These are phyloP conservation scores for Discostella pseudostelligera DNA, from an alignment of 108 stramenopile species.

Conservation along the genomic window DNA sequence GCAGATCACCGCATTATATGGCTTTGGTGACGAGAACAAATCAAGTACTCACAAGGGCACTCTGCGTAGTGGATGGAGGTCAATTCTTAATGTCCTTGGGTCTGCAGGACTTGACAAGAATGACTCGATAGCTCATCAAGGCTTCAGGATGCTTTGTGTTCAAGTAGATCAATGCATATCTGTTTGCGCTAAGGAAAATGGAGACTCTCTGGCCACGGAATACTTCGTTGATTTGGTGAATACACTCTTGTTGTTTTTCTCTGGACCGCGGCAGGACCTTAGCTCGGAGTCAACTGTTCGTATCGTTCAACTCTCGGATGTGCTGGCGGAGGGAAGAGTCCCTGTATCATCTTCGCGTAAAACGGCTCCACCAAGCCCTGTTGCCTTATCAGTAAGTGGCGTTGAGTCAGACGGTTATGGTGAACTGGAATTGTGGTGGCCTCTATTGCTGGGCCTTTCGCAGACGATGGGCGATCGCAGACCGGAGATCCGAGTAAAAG, in stretches of 20 bases:
- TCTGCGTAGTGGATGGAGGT: slow-evolving; percentile 92
- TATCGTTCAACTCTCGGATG: slow-evolving; percentile 52
- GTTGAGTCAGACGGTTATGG: slow-evolving; percentile 37
- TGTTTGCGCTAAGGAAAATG: slow-evolving; percentile 4
- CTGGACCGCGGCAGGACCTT: slow-evolving; percentile 78
- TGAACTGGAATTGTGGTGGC: slow-evolving; percentile 95
- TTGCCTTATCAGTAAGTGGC: slow-evolving; percentile 7
- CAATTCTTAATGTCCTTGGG: slow-evolving; percentile 88
- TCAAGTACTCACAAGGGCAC: slow-evolving; percentile 35
- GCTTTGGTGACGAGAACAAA: slow-evolving; percentile 37
- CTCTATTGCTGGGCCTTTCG: slow-evolving; percentile 90
- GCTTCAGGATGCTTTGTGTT: slow-evolving; percentile 62
- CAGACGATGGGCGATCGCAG: slow-evolving; percentile 83
- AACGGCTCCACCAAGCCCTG: slow-evolving; percentile 13
- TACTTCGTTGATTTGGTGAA: slow-evolving; percentile 92
- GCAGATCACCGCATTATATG: slow-evolving; percentile 81
- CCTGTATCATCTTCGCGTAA: slow-evolving; percentile 25
- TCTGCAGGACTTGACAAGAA: slow-evolving; percentile 81
- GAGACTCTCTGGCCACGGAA: slow-evolving; percentile 55
- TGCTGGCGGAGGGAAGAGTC: slow-evolving; percentile 55
- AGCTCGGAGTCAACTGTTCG: slow-evolving; percentile 75
- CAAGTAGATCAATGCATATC: slow-evolving; percentile 57
- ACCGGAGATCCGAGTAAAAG: slow-evolving; percentile 57
- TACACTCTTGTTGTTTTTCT: slow-evolving; percentile 86
- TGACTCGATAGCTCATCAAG: slow-evolving; percentile 68